Conservation (phyloP, 306 rosid genomes). For the Acacia confusa region DNA sequence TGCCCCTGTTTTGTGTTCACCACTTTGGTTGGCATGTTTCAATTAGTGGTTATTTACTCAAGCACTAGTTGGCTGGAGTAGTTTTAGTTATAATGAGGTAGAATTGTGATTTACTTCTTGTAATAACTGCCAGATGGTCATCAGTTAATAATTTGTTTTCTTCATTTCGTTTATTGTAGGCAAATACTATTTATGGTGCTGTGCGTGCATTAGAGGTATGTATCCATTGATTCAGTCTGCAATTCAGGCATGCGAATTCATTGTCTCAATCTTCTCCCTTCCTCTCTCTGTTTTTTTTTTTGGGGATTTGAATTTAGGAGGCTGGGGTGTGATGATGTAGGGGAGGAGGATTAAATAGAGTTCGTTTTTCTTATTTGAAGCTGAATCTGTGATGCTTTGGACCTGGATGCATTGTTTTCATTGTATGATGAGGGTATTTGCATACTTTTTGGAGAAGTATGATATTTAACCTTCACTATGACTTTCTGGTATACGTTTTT, state of each 20-base stretch:
- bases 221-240: not conserved
- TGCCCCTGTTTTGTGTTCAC: not conserved
- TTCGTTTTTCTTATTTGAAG: not conserved
- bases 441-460: not conserved
- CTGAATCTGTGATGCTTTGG: not conserved
- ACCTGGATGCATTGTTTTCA: not conserved
- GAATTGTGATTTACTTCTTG: constrained; percentile 11
- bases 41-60: not conserved
- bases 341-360: not conserved
- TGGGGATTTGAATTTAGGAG: not conserved
- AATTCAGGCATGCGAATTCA: not conserved
- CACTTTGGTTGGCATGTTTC: not conserved
- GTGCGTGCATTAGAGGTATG: constrained; percentile 56
- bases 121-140: not conserved
- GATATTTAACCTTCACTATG: not conserved
- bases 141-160: constrained; percentile 4
- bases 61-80: not conserved
- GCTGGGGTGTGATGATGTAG: not conserved
- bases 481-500: not conserved
- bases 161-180: constrained; percentile 34
- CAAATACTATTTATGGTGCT: constrained; percentile 50
- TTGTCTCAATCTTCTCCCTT: not conserved
- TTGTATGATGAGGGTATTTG: not conserved
- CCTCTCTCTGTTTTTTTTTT: not conserved
- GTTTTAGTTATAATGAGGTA: not conserved